These are phyloP conservation scores for Cercospora nicotianae DNA, from an alignment of 2,329 filamentous ascomycete species.

Conservation along the genomic window DNA sequence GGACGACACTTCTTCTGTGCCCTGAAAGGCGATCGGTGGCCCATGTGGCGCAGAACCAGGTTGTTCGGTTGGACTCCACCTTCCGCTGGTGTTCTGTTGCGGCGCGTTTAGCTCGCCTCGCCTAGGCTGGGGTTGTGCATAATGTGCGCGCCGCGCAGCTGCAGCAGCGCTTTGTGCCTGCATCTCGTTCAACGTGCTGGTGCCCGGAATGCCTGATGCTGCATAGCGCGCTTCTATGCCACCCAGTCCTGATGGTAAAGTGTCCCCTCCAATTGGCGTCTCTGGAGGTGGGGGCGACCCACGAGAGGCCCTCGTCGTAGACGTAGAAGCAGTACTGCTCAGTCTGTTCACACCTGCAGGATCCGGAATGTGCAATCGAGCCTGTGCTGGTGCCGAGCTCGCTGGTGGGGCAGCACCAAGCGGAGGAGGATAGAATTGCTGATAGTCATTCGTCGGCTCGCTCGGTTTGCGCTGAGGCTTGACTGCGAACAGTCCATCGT, in stretches of 20 bases:
- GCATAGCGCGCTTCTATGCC: constrained; percentile 91
- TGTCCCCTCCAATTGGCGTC: constrained; percentile 63
- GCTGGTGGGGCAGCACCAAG: constrained; percentile 31
- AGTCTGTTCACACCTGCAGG: constrained; percentile 60
- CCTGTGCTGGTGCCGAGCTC: constrained; percentile 25
- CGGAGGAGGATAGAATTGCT: constrained; percentile 62
- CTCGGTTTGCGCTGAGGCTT: constrained; percentile 28
- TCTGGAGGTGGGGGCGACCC: constrained; percentile 94
- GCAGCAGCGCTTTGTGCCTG: constrained; percentile 76
- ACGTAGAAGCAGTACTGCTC: constrained; percentile 84
- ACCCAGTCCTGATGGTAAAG: constrained; percentile 46
- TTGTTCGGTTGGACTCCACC: constrained; percentile 93
- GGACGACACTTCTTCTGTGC: constrained; percentile 65
- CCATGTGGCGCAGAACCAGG: constrained; percentile 85
- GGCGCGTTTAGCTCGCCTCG: constrained; percentile 45
- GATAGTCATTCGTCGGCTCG: constrained; percentile 29
- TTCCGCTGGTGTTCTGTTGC: constrained; percentile 55
- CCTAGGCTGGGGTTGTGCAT: constrained; percentile 50
- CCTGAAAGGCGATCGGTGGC: constrained; percentile 88
- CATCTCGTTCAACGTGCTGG: constrained; percentile 75
- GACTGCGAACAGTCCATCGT: constrained; percentile 69
- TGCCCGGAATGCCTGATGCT: constrained; percentile 83
- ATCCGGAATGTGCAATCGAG: constrained; percentile 53
- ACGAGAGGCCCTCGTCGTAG: constrained; percentile 85
- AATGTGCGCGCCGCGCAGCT: constrained; percentile 77